Conservation (phyloP, 305 asterid species). For the Plantago rigida region DNA sequence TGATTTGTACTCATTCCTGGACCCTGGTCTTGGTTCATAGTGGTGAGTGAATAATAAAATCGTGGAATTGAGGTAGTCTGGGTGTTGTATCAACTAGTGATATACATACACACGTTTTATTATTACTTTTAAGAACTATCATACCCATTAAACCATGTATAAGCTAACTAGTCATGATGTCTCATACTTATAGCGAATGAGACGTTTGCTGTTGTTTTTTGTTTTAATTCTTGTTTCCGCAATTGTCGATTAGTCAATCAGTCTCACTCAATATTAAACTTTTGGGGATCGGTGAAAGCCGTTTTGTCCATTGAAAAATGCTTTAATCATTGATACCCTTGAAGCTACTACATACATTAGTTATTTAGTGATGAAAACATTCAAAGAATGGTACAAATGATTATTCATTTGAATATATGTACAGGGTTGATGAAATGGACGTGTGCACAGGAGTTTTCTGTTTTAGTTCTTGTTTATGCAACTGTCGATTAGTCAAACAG, state of each 20-base stretch:
- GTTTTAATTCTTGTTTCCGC: background rate
- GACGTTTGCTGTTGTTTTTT: background rate
- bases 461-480: no score
- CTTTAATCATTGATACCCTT: background rate
- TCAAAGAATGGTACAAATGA: no score
- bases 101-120: no score
- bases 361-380: no score
- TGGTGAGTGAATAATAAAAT: background rate
- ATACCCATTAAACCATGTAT: background rate
- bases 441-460: no score
- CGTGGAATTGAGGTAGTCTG: background rate
- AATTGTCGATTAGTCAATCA: background rate
- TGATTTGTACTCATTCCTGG: constrained; percentile 7
- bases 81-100: no score
- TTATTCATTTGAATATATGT: no score
- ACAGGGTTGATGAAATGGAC: no score
- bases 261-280: background rate
- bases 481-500: no score
- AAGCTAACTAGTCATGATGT: background rate
- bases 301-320: background rate
- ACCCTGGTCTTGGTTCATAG: background rate
- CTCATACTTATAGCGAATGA: background rate
- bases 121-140: no score
- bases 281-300: background rate
- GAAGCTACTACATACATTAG: no score